Conservation (phyloP, 2,329 filamentous ascomycete species). For the Elsinoe batatas region DNA sequence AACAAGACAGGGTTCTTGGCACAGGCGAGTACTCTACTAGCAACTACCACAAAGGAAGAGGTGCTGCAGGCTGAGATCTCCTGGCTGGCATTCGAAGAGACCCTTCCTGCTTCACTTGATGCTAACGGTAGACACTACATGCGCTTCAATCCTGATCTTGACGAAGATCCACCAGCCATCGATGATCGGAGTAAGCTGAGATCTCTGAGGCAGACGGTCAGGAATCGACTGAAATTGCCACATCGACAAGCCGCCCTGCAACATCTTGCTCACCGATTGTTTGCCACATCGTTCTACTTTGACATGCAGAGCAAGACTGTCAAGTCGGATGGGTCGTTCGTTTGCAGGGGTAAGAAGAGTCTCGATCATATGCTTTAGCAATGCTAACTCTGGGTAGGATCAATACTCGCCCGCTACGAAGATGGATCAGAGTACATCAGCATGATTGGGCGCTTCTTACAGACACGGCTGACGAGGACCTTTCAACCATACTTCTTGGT, state of each 20-base stretch:
- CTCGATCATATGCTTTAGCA: background rate
- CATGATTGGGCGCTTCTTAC: slow-evolving; percentile 24
- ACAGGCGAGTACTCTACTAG: background rate
- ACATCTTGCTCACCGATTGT: slow-evolving; percentile 27
- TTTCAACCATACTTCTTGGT: slow-evolving; percentile 30
- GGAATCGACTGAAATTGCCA: slow-evolving; percentile 22
- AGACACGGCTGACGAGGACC: slow-evolving; percentile 18
- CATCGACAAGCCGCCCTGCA: slow-evolving; percentile 23
- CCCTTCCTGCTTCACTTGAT: slow-evolving; percentile 21
- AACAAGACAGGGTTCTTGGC: slow-evolving; percentile 3
- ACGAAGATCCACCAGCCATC: slow-evolving; percentile 21
- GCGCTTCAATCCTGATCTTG: slow-evolving; percentile 28
- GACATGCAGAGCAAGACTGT: slow-evolving; percentile 26
- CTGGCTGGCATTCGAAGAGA: slow-evolving; percentile 27
- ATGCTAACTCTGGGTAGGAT: slow-evolving; percentile 16
- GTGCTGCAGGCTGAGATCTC: slow-evolving; percentile 28
- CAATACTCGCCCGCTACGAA: slow-evolving; percentile 23
- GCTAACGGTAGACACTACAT: slow-evolving; percentile 24
- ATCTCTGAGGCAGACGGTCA: slow-evolving; percentile 25
- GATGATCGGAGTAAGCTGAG: slow-evolving; percentile 29
- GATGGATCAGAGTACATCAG: slow-evolving; percentile 25
- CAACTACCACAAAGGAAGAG: slow-evolving; percentile 20
- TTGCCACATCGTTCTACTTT: slow-evolving; percentile 32
- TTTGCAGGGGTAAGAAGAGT: slow-evolving; percentile 20
- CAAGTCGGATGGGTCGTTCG: slow-evolving; percentile 23